Conservation (phyloP, 306 rosid species). For the Cucurbita moschata region DNA sequence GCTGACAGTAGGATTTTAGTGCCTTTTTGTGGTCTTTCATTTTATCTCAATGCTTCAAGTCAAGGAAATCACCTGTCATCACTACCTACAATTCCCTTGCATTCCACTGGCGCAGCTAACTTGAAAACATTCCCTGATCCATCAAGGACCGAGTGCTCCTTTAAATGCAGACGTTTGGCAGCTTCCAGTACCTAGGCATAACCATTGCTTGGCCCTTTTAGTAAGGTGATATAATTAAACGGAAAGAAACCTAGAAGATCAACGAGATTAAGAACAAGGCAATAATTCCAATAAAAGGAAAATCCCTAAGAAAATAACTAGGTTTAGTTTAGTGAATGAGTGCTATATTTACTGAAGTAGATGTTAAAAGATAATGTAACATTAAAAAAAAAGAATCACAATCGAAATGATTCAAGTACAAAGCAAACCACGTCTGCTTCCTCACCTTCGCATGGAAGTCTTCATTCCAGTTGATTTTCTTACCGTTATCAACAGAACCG, state of each 20-base stretch:
- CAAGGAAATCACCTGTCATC: conserved; percentile 64
- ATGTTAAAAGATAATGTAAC: not conserved
- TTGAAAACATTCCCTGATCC: conserved; percentile 80
- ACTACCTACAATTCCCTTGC: conserved; percentile 98
- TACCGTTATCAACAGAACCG: conserved; percentile 98
- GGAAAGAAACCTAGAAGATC: not conserved
- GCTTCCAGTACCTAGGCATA: conserved; percentile 68
- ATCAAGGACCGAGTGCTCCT: conserved; percentile 79
- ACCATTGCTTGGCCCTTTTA: conserved; percentile 12
- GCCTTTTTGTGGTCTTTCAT: not conserved
- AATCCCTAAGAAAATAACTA: not conserved
- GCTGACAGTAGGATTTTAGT: not conserved
- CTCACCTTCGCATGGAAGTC: conserved; percentile 93
- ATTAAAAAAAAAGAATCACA: not conserved
- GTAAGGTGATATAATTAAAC: not conserved
- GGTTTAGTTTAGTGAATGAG: not conserved
- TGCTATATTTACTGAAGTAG: not conserved
- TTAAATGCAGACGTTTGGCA: conserved; percentile 81
- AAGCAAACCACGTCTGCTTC: conserved; percentile 6
- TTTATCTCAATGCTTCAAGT: not conserved
- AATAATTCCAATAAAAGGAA: not conserved
- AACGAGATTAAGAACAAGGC: not conserved
- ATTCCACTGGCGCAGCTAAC: conserved; percentile 97
- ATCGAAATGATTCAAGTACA: conserved; percentile 3
- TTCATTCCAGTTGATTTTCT: conserved; percentile 95